Conservation (phyloP, 257 asterid genomes). For the Solanum tarapatanum region DNA sequence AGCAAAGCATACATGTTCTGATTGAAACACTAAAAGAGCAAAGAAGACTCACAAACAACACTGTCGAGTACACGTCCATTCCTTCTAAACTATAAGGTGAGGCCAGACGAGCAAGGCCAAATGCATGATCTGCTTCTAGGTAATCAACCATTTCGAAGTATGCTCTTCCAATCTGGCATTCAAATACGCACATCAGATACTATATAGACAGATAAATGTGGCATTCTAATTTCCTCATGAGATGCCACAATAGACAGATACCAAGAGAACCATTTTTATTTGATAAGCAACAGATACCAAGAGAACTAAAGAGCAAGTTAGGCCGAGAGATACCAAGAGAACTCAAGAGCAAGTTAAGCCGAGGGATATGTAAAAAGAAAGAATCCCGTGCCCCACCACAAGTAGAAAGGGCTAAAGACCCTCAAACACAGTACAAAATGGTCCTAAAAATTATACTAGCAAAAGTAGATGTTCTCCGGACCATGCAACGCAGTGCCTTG, state of each 20-base stretch:
- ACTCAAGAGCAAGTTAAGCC: background rate
- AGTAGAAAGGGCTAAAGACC: background rate
- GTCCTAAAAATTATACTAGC: background rate
- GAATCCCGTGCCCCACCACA: background rate
- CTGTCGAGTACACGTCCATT: constrained; percentile 89
- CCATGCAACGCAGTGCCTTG: background rate
- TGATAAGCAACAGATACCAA: background rate
- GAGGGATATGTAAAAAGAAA: background rate
- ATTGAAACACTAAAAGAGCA: constrained; percentile 1
- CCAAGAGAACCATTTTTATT: background rate
- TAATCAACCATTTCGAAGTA: constrained; percentile 88
- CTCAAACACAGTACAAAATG: background rate
- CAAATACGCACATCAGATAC: constrained; percentile 8
- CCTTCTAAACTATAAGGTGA: constrained; percentile 86
- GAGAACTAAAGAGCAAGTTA: background rate
- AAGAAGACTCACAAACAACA: constrained; percentile 67
- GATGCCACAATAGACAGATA: constrained; percentile 8
- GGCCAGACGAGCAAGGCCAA: constrained; percentile 73
- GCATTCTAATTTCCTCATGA: background rate
- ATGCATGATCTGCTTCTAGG: constrained; percentile 89
- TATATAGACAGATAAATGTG: constrained; percentile 4
- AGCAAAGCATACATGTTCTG: background rate
- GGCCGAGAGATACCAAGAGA: background rate
- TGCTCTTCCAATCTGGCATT: constrained; percentile 78
- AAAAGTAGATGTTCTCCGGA: background rate